Conservation (phyloP, 2,329 filamentous ascomycete species). For the Furcasterigmium sp. region DNA sequence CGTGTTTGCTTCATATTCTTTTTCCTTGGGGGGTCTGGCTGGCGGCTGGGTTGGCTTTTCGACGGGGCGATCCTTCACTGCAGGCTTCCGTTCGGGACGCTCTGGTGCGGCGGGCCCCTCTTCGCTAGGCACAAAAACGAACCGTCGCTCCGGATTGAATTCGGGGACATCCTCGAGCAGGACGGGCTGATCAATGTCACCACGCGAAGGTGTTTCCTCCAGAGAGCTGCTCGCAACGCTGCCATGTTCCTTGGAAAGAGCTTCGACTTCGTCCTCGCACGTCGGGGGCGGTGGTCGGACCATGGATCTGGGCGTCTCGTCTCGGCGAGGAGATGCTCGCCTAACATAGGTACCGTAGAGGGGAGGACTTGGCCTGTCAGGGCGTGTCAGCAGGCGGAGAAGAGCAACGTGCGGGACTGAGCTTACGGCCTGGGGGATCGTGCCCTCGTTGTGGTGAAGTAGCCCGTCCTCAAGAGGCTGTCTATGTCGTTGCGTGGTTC, state of each 20-base stretch:
- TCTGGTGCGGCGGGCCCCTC: neutral
- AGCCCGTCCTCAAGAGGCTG: slow-evolving; percentile 42
- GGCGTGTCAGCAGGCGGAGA: too few species aligned
- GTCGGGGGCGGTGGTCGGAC: slow-evolving; percentile 52
- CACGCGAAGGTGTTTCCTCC: slow-evolving; percentile 56
- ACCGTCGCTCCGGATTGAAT: slow-evolving; percentile 58
- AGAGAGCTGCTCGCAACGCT: slow-evolving; percentile 22
- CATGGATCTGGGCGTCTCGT: slow-evolving; percentile 4
- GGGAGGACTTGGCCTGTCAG: neutral
- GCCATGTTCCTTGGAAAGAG: slow-evolving; percentile 57
- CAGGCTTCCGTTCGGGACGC: neutral
- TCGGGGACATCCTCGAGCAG: slow-evolving; percentile 60
- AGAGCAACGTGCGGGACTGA: too few species aligned
- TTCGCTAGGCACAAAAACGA: slow-evolving; percentile 48
- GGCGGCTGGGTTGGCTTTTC: neutral
- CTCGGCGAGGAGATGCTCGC: slow-evolving; percentile 13
- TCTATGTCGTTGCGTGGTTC: slow-evolving; percentile 37
- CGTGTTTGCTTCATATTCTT: slow-evolving; percentile 35
- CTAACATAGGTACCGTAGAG: neutral
- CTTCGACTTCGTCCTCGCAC: slow-evolving; percentile 64
- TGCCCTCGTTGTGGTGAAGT: slow-evolving; percentile 42
- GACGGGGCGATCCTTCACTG: neutral
- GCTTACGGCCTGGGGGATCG: slow-evolving; percentile 29
- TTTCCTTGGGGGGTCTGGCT: slow-evolving; percentile 7
- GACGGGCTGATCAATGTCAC: slow-evolving; percentile 63